Evolutionary conservation across 805 yeast species (phyloP), one percentile per base, ranked within the genome.

Genomic region (Wickerhamiella dianesei): DNA sequence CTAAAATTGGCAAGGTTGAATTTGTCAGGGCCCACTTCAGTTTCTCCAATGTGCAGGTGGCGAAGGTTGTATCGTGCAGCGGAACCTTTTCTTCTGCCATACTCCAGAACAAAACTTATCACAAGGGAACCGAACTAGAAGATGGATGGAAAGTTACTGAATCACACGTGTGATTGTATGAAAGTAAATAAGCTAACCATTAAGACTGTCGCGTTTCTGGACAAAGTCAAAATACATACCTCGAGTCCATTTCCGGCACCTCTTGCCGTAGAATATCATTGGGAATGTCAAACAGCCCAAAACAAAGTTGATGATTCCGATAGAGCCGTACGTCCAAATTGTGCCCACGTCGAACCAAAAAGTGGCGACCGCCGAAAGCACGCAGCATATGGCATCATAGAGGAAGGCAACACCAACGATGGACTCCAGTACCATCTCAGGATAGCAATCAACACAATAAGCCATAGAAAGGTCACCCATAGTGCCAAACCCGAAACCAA

Each of bases 341-440:
- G 67, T 61, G 1, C 81, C 81, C 44, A 66, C 58, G 53, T 70
- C 68, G 20, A 76, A 64, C 76, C 79, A 77, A n/a, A 75, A 68
- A 18, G 77, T 80, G 50, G 76, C 77, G 46, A 71, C 72, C 60
- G 74, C 68, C 2, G 73, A 79, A 55, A 77, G 77, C 17, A 75
- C 72, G 70, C 77, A 70, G 9, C 46, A 18, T 9, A 50, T 43
- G 16, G 72, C 60, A 57, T 76, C 75, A 58, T 82, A 66, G 46
- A 76, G 69, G 21, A 76, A 51, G 41, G 76, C 69, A 19, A 75
- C 74, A 22, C 75, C 70, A 44, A 73, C 77, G 66, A 76, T 68
- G 1, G 74, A 73, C 41, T 71, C 72, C 3, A 72, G 66, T 37
- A 70, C 69, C 62, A 74, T 56, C 47, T 74, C 75, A 46, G 71